phyloP scores from a whole-genome alignment of 176 grass and related monocot species.

The Eremochloa ophiuroides region DNA sequence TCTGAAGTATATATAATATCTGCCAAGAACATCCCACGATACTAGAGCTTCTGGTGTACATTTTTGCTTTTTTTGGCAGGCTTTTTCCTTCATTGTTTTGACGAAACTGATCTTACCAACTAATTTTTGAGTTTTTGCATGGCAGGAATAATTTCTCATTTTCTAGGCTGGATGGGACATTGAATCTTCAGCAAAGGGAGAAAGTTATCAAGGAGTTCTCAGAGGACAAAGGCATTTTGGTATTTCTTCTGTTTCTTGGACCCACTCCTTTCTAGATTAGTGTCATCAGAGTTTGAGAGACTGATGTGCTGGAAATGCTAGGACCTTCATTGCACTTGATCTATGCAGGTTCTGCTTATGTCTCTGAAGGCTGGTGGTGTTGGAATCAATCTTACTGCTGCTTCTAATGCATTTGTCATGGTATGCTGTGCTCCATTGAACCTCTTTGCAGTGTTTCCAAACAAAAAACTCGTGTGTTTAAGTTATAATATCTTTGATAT shows the following conservation, averaged over 20 bases:
- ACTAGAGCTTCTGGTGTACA: background rate
- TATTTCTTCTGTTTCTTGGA: constrained; percentile 26
- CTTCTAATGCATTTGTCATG: constrained; percentile 97
- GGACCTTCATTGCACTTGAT: constrained; percentile 17
- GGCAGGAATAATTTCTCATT: constrained; percentile 66
- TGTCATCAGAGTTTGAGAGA: background rate
- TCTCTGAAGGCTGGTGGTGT: constrained; percentile 97
- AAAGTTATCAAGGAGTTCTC: constrained; percentile 79
- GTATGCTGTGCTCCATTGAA: constrained; percentile 49
- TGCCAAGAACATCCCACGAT: background rate
- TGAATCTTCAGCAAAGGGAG: constrained; percentile 83
- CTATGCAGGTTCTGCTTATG: constrained; percentile 80
- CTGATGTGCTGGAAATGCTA: background rate
- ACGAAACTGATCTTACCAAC: background rate
- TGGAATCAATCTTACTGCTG: constrained; percentile 97
- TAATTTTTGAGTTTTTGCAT: constrained; percentile 21
- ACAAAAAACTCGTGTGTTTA: background rate
- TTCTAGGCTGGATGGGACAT: constrained; percentile 78
- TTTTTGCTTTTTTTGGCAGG: background rate
- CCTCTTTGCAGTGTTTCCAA: background rate
- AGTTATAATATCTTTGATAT: background rate
- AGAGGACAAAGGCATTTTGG: constrained; percentile 69
- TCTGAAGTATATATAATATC: background rate
- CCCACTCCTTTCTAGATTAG: background rate
- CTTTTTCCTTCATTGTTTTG: background rate